Evolutionary conservation across 2,329 filamentous ascomycete genomes (phyloP).

Genomic region (Aureobasidium pullulans): DNA sequence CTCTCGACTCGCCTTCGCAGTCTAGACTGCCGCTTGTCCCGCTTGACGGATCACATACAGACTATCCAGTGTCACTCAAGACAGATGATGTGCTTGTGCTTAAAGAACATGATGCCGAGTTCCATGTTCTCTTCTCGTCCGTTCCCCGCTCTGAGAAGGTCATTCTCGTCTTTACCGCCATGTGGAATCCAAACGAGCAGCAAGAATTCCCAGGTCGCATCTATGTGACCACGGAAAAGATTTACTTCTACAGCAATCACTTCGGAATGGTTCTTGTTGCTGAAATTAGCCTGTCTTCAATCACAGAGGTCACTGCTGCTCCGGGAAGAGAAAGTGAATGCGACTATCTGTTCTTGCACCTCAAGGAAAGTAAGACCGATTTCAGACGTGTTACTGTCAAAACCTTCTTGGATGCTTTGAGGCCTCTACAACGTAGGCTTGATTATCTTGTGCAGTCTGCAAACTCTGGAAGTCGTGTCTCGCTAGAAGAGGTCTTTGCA

Average conservation of each 20-base stretch:
- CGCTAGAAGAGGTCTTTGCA: slow-evolving; percentile 62
- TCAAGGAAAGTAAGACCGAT: slow-evolving; percentile 53
- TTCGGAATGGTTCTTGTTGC: slow-evolving; percentile 84
- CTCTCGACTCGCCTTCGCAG: slow-evolving; percentile 8
- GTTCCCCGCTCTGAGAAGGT: slow-evolving; percentile 72
- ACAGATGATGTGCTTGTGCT: slow-evolving; percentile 68
- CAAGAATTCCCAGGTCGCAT: slow-evolving; percentile 77
- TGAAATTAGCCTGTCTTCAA: slow-evolving; percentile 63
- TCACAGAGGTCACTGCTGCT: slow-evolving; percentile 83
- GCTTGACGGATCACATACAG: slow-evolving; percentile 56
- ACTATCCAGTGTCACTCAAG: slow-evolving; percentile 77
- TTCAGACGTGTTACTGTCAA: slow-evolving; percentile 78
- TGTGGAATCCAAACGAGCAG: slow-evolving; percentile 71
- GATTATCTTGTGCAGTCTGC: slow-evolving; percentile 80
- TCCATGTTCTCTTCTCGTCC: slow-evolving; percentile 80
- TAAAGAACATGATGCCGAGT: slow-evolving; percentile 79
- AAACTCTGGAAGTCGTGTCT: slow-evolving; percentile 61
- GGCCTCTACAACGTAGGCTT: slow-evolving; percentile 71
- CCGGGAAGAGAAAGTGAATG: slow-evolving; percentile 68
- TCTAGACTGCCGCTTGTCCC: slow-evolving; percentile 7
- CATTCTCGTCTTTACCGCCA: slow-evolving; percentile 85
- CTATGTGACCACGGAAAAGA: slow-evolving; percentile 76
- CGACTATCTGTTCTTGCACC: slow-evolving; percentile 84
- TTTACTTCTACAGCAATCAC: slow-evolving; percentile 96
- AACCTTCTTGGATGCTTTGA: slow-evolving; percentile 82